phyloP scores from a whole-genome alignment of 2,329 filamentous ascomycete species.

The Sclerotinia trifoliorum region DNA sequence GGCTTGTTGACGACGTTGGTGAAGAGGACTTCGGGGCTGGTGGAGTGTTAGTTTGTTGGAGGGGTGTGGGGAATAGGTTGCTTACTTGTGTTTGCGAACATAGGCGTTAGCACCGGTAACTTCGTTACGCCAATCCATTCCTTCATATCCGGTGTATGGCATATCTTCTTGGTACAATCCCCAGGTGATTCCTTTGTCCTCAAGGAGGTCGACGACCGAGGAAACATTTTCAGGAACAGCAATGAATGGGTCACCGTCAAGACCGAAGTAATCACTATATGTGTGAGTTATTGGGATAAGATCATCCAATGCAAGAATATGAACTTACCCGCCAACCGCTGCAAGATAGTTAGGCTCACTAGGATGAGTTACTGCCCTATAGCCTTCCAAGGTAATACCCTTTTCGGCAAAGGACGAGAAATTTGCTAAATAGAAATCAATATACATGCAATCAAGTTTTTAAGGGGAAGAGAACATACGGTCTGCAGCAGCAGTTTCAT shows the following conservation, averaged over 20 bases:
- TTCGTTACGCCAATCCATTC: slow-evolving; percentile 61
- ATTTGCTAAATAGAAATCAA: slow-evolving; percentile 46
- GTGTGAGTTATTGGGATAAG: neutral
- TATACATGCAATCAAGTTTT: slow-evolving; percentile 30
- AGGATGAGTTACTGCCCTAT: slow-evolving; percentile 66
- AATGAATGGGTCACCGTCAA: slow-evolving; percentile 66
- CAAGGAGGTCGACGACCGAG: slow-evolving; percentile 67
- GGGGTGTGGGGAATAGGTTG: neutral
- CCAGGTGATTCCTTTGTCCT: slow-evolving; percentile 64
- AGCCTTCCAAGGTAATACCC: slow-evolving; percentile 61
- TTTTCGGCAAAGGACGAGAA: slow-evolving; percentile 56
- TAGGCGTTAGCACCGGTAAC: slow-evolving; percentile 69
- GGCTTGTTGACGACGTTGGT: slow-evolving; percentile 60
- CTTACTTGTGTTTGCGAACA: slow-evolving; percentile 76
- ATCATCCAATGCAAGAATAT: neutral
- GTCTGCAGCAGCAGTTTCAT: slow-evolving; percentile 61
- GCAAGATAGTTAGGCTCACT: slow-evolving; percentile 76
- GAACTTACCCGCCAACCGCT: slow-evolving; percentile 53
- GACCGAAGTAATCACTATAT: slow-evolving; percentile 59
- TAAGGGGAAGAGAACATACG: slow-evolving; percentile 46
- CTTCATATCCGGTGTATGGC: slow-evolving; percentile 73
- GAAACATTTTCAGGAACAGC: slow-evolving; percentile 59
- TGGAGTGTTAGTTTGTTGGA: neutral
- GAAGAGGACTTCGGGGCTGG: slow-evolving; percentile 57
- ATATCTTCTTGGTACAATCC: slow-evolving; percentile 74